A percentile compares a stretch with the other conserved stretches of the same genome.
These are phyloP conservation scores for Termitomyces sp. DNA, from an alignment of 768 basidiomycete genomes.

Conservation along the genomic window DNA sequence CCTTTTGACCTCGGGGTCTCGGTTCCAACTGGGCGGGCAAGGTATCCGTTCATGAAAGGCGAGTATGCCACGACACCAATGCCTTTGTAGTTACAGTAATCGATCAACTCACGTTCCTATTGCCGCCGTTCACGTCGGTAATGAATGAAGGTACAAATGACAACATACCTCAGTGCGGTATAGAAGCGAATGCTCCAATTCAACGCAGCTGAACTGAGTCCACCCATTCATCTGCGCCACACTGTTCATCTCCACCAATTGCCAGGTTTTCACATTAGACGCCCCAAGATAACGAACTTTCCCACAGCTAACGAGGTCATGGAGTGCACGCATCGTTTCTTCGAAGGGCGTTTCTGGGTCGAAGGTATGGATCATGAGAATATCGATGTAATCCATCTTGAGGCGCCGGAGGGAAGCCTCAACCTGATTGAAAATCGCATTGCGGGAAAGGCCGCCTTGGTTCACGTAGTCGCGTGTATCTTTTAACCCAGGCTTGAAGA, in stretches of 20 bases:
- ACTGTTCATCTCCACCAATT: conserved; percentile 40
- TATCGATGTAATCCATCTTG: conserved; percentile 24
- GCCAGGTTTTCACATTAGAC: conserved; percentile 42
- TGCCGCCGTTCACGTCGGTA: neutral
- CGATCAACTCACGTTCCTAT: conserved; percentile 42
- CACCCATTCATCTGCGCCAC: conserved; percentile 40
- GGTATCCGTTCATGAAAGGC: conserved; percentile 34
- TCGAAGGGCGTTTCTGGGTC: conserved; percentile 28
- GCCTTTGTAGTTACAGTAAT: conserved; percentile 43
- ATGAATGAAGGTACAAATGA: neutral
- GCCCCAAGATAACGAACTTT: conserved; percentile 50
- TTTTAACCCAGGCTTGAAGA: neutral
- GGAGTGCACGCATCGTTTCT: conserved; percentile 44
- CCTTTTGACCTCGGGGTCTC: conserved; percentile 16
- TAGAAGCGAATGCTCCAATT: conserved; percentile 48
- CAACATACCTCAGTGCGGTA: conserved; percentile 44
- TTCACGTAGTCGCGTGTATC: conserved; percentile 15
- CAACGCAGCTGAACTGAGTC: conserved; percentile 54
- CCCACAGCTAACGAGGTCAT: conserved; percentile 35
- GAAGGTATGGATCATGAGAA: conserved; percentile 39
- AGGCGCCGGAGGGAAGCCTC: conserved; percentile 26
- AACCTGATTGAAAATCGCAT: conserved; percentile 30
- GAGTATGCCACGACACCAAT: conserved; percentile 51
- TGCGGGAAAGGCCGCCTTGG: conserved; percentile 11
- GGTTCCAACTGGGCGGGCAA: conserved; percentile 30